These are phyloP conservation scores for Opeltia flavorubescens DNA, from an alignment of 495 filamentous ascomycete species.

Conservation along the genomic window DNA sequence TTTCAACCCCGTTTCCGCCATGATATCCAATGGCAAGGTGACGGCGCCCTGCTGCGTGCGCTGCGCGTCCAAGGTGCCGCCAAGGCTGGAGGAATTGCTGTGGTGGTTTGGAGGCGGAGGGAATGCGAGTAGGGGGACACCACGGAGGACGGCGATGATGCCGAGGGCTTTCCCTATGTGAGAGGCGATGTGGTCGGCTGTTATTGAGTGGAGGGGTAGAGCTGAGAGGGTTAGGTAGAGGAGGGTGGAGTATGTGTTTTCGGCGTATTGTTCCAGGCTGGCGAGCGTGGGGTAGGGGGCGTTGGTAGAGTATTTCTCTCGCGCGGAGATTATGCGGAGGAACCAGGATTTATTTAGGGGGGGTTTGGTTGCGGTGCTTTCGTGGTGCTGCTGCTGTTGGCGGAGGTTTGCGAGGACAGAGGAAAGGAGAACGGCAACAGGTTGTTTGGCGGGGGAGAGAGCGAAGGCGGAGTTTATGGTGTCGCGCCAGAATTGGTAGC, in stretches of 20 bases:
- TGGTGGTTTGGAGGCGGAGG: slow-evolving; percentile 47
- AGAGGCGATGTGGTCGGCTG: slow-evolving; percentile 82
- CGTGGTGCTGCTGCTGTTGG: slow-evolving; percentile 23
- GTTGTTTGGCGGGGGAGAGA: slow-evolving; percentile 71
- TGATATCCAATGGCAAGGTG: slow-evolving; percentile 75
- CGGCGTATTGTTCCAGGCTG: slow-evolving; percentile 73
- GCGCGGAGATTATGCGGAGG: slow-evolving; percentile 56
- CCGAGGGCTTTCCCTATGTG: slow-evolving; percentile 91
- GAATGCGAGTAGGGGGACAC: slow-evolving; percentile 72
- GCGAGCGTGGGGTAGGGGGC: slow-evolving; percentile 61
- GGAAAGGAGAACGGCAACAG: slow-evolving; percentile 72
- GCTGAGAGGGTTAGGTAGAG: slow-evolving; percentile 75
- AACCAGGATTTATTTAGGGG: slow-evolving; percentile 71
- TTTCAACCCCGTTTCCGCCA: slow-evolving; percentile 61
- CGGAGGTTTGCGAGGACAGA: slow-evolving; percentile 48
- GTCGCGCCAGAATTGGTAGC: slow-evolving; percentile 91
- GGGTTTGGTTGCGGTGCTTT: slow-evolving; percentile 28
- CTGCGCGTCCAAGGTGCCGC: slow-evolving; percentile 20
- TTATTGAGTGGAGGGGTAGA: slow-evolving; percentile 59
- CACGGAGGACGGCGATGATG: slow-evolving; percentile 69
- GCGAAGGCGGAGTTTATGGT: slow-evolving; percentile 57
- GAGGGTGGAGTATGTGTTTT: slow-evolving; percentile 88
- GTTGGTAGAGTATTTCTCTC: slow-evolving; percentile 74
- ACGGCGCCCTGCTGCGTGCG: slow-evolving; percentile 47
- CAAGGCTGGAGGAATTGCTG: slow-evolving; percentile 26